These are phyloP conservation scores for Penicillium sp. DNA, from an alignment of 2,329 filamentous ascomycete species.

Conservation along the genomic window DNA sequence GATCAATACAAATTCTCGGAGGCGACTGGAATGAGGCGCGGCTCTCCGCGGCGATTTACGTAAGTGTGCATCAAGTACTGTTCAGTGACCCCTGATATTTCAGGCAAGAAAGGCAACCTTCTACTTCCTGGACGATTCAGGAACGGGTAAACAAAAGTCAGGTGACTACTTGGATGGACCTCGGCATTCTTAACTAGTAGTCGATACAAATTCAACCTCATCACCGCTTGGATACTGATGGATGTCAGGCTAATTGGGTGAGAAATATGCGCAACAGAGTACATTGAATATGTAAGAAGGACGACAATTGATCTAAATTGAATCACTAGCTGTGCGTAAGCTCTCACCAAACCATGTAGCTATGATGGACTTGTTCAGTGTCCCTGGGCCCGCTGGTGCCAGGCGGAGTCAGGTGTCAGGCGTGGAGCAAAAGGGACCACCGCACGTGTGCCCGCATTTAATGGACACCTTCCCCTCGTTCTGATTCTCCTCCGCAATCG, in stretches of 20 bases:
- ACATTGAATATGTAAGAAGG: no score
- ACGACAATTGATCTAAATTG: no score
- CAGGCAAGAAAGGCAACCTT: background rate
- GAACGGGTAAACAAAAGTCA: background rate
- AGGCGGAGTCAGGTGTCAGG: conserved; percentile 3
- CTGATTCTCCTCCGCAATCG: background rate
- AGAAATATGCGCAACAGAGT: no score
- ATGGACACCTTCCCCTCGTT: background rate
- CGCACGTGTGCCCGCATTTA: conserved; percentile 6
- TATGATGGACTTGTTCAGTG: no score
- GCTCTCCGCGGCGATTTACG: conserved; percentile 12
- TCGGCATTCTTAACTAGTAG: background rate
- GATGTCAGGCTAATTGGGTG: no score
- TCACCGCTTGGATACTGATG: no score
- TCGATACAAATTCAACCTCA: no score
- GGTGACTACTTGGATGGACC: background rate
- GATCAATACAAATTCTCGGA: conserved; percentile 4
- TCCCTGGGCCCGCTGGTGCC: background rate
- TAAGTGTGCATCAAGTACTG: conserved; percentile 8
- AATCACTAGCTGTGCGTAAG: background rate
- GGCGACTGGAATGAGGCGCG: conserved; percentile 12
- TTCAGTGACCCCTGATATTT: background rate
- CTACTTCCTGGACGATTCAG: background rate
- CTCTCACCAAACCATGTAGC: no score
- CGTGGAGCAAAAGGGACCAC: background rate